Percentiles rank a stretch among this genome's conserved stretches.
Evolutionary conservation across 495 filamentous ascomycete species (phyloP).

Genomic region (Cudoniella acicularis): DNA sequence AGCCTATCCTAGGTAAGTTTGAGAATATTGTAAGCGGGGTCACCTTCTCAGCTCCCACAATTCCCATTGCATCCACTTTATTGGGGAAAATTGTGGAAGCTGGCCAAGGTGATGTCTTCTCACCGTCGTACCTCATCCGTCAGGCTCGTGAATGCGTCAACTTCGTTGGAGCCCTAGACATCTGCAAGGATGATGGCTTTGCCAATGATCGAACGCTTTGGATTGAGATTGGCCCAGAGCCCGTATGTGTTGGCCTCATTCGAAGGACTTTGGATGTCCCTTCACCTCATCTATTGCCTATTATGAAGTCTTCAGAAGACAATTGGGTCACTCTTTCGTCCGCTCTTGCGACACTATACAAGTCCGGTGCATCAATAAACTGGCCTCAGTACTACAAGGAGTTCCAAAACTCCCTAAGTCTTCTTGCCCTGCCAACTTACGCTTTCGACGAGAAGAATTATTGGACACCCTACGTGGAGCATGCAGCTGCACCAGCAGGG

Average conservation of each 20-base stretch:
- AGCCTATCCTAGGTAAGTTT: conserved; percentile 65
- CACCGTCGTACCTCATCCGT: conserved; percentile 55
- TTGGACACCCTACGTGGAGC: no score
- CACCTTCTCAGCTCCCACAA: conserved; percentile 51
- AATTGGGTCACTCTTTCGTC: conserved; percentile 63
- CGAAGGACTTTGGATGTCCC: conserved; percentile 57
- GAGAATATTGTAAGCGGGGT: conserved; percentile 53
- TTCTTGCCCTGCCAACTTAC: conserved; percentile 68
- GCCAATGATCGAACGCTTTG: conserved; percentile 51
- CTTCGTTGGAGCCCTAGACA: conserved; percentile 59
- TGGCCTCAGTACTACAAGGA: conserved; percentile 77
- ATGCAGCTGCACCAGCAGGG: no score
- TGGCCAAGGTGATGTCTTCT: conserved; percentile 50
- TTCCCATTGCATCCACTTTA: conserved; percentile 69
- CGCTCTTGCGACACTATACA: conserved; percentile 57
- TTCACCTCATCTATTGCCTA: conserved; percentile 25
- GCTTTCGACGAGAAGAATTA: conserved; percentile 75
- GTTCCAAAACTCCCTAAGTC: conserved; percentile 53
- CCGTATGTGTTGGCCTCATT: conserved; percentile 63
- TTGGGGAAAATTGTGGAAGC: conserved; percentile 55
- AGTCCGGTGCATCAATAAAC: conserved; percentile 59
- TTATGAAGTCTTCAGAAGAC: conserved; percentile 51
- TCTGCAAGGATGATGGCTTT: conserved; percentile 40
- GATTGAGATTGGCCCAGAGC: conserved; percentile 68
- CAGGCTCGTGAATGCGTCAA: conserved; percentile 72